A percentile compares a stretch with the other conserved stretches of the same genome.
phyloP scores from a whole-genome alignment of 257 asterid species.

The Gynochthodes officinalis region DNA sequence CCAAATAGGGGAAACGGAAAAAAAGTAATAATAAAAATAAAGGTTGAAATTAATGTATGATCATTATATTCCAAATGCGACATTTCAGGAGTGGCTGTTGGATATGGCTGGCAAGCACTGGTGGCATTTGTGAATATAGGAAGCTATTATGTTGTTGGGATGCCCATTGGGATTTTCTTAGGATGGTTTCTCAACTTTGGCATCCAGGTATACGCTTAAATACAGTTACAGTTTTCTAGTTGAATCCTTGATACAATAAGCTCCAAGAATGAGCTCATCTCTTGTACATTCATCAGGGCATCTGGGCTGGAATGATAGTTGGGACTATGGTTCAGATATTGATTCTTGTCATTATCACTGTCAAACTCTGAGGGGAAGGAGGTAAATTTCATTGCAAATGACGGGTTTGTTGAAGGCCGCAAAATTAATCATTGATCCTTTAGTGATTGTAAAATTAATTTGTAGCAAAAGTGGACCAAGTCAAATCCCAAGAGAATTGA shows the following conservation, averaged over 20 bases:
- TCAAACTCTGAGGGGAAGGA: slow-evolving; percentile 33
- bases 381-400: slow-evolving; percentile 19
- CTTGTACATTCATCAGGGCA: slow-evolving; percentile 36
- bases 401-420: too few relatives aligned
- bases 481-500: too few relatives aligned
- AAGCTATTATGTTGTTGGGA: slow-evolving; percentile 51
- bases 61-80: background rate
- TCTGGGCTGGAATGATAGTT: slow-evolving; percentile 57
- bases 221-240: background rate
- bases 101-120: slow-evolving; percentile 58
- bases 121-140: slow-evolving; percentile 51
- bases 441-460: too few relatives aligned
- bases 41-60: background rate
- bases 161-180: slow-evolving; percentile 47
- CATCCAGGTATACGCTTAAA: slow-evolving; percentile 31
- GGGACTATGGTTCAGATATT: slow-evolving; percentile 52
- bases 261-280: slow-evolving; percentile 2
- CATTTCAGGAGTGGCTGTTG: slow-evolving; percentile 57
- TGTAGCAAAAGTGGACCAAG: too few relatives aligned
- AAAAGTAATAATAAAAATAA: background rate
- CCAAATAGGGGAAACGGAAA: too few relatives aligned
- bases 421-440: too few relatives aligned
- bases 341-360: slow-evolving; percentile 33
- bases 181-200: slow-evolving; percentile 46
- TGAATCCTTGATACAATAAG: background rate